Evolutionary conservation across 2,329 filamentous ascomycete genomes (phyloP).

Genomic region (Sarocladium brachiariae): DNA sequence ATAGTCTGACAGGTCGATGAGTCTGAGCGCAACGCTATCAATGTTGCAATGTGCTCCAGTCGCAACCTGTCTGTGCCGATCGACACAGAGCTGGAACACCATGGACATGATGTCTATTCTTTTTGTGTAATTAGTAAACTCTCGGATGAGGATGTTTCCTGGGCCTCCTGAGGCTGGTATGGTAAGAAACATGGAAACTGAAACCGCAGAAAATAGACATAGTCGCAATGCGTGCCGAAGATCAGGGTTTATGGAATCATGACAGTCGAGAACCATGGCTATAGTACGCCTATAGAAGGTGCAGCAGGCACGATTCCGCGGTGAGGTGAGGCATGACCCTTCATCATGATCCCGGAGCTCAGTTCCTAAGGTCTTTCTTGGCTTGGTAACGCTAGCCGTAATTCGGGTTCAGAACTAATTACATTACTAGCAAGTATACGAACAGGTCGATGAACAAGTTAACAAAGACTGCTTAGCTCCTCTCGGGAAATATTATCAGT

Average conservation of each 20-base stretch:
- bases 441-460: background rate
- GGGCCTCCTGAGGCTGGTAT: background rate
- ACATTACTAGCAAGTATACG: too few species aligned
- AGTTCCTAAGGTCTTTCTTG: background rate
- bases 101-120: background rate
- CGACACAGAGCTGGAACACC: background rate
- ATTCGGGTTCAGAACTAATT: too few species aligned
- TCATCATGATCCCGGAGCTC: background rate
- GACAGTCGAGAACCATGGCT: background rate
- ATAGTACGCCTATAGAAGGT: background rate
- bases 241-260: background rate
- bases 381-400: too few species aligned
- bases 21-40: background rate
- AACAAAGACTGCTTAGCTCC: background rate
- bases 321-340: background rate
- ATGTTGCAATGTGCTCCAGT: background rate
- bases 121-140: background rate
- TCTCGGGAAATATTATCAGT: background rate
- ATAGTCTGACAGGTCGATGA: background rate
- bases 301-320: background rate
- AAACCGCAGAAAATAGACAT: background rate
- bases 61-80: background rate
- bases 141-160: conserved; percentile 2
- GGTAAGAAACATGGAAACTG: background rate
- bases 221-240: background rate